Base-by-base conservation (phyloP, 805 yeast species). In the Cyberlindnera xylosilytica region DNA sequence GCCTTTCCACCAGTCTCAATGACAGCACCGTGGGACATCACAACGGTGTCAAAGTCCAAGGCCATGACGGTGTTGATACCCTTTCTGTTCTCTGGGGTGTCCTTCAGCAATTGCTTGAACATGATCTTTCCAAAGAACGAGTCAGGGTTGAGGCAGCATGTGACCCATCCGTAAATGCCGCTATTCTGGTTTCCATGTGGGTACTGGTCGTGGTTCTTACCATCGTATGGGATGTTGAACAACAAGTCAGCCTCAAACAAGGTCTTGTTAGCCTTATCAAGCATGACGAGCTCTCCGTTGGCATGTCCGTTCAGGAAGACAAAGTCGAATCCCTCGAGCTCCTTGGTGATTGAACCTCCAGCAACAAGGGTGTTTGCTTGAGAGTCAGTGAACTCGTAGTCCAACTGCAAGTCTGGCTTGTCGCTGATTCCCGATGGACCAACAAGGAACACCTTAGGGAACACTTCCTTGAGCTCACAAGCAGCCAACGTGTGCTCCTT, bases 401-500 rank as follows among this genome's bases (percentile, higher is more conserved):
- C 79, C 22, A 78, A 58, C 17, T 60, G 52, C 29, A 53, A 31
- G 2, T 64, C 61, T 10, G 70, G 61, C 15, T 68, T 68, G 29
- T 61, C 62, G 11, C 53, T 50, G 32, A 63, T 53, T 1, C 68
- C 78, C 5, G 51, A 44, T 62, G 76, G 70, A 6, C 81, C 86
- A 46, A 82, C 69, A 20, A 82, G 58, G 52, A 74, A 71, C 37
- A 77, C 60, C 2, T 65, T 53, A 3, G 87, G 85, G 56, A 64
- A 71, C 41, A 62, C 59, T 16, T 67, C 64, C 54, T 75, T 73
- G 62, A 81, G 74, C 12, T 74, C 71, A 20, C 60, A 54, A 11
- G 81, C 76, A 3, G 83, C 85, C 76, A 82, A 62, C 1, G 84
- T 78, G 54, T 83, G 89, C 49, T 79, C 84, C 24, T 49, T 54